Evolutionary conservation across 2,329 filamentous ascomycete genomes (phyloP), one percentile per base, ranked within the genome.

Genomic region (Leptographium radiaticola): DNA sequence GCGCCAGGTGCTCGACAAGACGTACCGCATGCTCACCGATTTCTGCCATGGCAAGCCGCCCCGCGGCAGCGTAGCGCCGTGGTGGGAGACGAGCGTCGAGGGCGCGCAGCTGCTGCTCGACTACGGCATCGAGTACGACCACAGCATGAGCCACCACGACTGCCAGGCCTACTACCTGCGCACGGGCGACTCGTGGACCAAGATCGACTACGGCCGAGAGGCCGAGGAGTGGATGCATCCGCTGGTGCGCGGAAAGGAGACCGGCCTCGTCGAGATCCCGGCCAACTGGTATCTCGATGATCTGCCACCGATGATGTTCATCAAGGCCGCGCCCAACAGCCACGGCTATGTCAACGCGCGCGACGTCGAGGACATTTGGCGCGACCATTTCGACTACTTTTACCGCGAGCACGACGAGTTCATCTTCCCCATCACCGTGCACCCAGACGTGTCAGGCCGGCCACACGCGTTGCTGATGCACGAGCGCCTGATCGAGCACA

Each of bases 321-420:
- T 86, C 63, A 86, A 86, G 66, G 76, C 75, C 11, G 71, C 76
- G 0, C 69, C 80, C 0, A 85, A 85, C 60, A 77, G 72, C 18
- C 81, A 86, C 61, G 83, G 83, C 10, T 84, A 68, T 58, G 71
- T 75, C 18, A 75, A 76, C 53, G 72, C 77, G 0, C 65, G 74
- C 53, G 75, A 76, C 56, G 70, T 78, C 4, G 80, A 85, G 61
- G 78, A 81, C 38, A 74, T 84, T 38, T 84, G 80, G 81, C 69
- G 75, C 48, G 79, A 84, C 56, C 80, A 84, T 58, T 85, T 85
- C 55, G 76, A 83, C 60, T 88, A 87, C 66, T 87, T 86, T 62
- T 89, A 89, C 64, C 73, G 84, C 33, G 83, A 89, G 65, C 84
- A 87, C 58, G 84, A 89, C 60, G 82, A 86, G 60, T 88, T 88